phyloP scores from a whole-genome alignment of 768 basidiomycete genomes.

The Leccinum variicolor region DNA sequence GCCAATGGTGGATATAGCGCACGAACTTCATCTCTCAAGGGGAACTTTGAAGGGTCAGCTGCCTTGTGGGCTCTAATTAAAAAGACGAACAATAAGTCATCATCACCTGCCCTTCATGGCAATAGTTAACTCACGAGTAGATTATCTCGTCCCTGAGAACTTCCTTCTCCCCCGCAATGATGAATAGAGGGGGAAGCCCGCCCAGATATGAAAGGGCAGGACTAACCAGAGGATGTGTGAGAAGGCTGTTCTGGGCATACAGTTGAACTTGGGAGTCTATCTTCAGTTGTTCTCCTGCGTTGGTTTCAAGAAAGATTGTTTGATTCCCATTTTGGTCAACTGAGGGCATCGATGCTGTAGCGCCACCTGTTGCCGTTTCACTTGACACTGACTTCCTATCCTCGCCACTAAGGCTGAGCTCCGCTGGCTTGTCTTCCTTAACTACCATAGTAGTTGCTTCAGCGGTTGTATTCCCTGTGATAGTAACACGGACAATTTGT shows the following conservation, averaged over 20 bases:
- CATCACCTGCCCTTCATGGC: not conserved
- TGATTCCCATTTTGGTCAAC: slow-evolving; percentile 38
- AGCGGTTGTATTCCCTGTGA: slow-evolving; percentile 8
- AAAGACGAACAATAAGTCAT: not conserved
- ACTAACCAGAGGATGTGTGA: slow-evolving; percentile 81
- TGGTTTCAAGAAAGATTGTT: slow-evolving; percentile 42
- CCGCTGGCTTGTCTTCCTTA: slow-evolving; percentile 10
- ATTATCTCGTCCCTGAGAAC: slow-evolving; percentile 90
- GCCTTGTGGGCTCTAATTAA: slow-evolving; percentile 83
- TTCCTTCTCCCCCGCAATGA: slow-evolving; percentile 88
- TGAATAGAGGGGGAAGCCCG: slow-evolving; percentile 80
- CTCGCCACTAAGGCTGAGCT: slow-evolving; percentile 4
- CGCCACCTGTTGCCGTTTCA: slow-evolving; percentile 43
- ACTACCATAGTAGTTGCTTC: slow-evolving; percentile 1
- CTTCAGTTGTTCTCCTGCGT: slow-evolving; percentile 49
- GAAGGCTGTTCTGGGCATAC: slow-evolving; percentile 75
- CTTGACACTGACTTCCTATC: slow-evolving; percentile 17
- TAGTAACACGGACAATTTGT: slow-evolving; percentile 45
- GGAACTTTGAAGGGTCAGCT: slow-evolving; percentile 72
- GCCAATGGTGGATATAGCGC: slow-evolving; percentile 54
- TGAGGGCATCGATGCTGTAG: slow-evolving; percentile 43
- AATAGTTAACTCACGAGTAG: slow-evolving; percentile 56
- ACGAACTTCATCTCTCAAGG: slow-evolving; percentile 42
- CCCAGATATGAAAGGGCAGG: slow-evolving; percentile 81
- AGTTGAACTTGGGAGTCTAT: slow-evolving; percentile 78